A percentile compares a stretch with the other conserved stretches of the same genome.
Conservation (phyloP, 129 eudicot genomes). For the Solidago caesia region DNA sequence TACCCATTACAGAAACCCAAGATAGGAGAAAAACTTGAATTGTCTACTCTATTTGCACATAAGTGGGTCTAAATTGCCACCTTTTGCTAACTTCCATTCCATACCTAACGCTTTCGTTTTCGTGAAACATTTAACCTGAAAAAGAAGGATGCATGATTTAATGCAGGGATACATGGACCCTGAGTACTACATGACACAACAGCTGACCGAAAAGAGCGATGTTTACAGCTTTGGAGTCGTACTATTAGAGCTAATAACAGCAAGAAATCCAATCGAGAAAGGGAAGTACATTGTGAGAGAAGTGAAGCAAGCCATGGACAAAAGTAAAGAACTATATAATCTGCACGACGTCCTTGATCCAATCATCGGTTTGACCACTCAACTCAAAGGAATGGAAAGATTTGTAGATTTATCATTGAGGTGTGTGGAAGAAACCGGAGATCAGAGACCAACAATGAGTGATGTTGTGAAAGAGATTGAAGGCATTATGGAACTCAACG, state of each 20-base stretch:
- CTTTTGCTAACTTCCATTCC: not conserved
- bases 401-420: constrained; percentile 65
- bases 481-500: constrained; percentile 46
- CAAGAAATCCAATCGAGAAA: constrained; percentile 63
- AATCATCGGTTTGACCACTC: constrained; percentile 36
- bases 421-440: constrained; percentile 65
- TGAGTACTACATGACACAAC: constrained; percentile 60
- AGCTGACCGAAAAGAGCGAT: constrained; percentile 64
- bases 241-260: constrained; percentile 66
- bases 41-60: not conserved
- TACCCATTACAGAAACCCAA: too few relatives aligned
- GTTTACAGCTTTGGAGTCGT: constrained; percentile 76
- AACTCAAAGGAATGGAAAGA: constrained; percentile 50
- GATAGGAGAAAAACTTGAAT: too few relatives aligned
- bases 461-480: constrained; percentile 78
- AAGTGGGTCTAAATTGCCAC: not conserved
- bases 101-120: not conserved
- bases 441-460: constrained; percentile 66
- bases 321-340: constrained; percentile 43
- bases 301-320: constrained; percentile 65
- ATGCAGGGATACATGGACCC: constrained; percentile 69
- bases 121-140: not conserved
- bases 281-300: constrained; percentile 75
- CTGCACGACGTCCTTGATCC: constrained; percentile 64
- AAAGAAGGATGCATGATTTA: not conserved